A percentile compares a stretch with the other conserved stretches of the same genome.
These are phyloP conservation scores for Phytophthora sojae DNA, from an alignment of 352 stramenopile genomes.

Conservation along the genomic window DNA sequence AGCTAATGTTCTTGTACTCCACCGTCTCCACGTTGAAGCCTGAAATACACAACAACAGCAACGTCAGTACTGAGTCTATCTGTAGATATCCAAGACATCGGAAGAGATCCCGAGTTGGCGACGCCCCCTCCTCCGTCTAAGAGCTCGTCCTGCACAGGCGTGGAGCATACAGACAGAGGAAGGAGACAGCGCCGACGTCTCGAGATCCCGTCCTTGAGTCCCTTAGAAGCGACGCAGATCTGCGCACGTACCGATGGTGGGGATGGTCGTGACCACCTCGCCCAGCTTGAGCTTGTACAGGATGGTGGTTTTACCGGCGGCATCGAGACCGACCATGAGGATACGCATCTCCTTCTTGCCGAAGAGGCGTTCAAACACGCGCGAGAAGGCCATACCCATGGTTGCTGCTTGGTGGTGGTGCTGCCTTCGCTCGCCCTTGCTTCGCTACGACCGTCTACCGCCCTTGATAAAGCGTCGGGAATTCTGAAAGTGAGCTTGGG, in stretches of 20 bases:
- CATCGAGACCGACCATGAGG: conserved; percentile 99
- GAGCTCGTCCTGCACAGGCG: too few species aligned
- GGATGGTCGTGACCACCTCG: conserved; percentile 98
- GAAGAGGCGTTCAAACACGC: conserved; percentile 98
- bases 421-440: conserved; percentile 9
- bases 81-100: not conserved
- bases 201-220: not conserved
- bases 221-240: conserved; percentile 1
- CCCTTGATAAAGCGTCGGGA: conserved; percentile 32
- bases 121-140: not conserved
- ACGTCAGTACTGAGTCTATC: conserved; percentile 4
- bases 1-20: conserved; percentile 99
- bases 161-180: not conserved
- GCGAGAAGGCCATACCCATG: conserved; percentile 99
- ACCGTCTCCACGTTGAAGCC: conserved; percentile 99
- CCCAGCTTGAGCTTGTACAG: conserved; percentile 95
- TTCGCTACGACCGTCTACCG: conserved; percentile 20
- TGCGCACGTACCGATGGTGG: conserved; percentile 96
- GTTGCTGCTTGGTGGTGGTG: conserved; percentile 39
- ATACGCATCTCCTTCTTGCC: conserved; percentile 99
- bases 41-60: conserved; percentile 27
- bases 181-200: too few species aligned
- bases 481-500: conserved; percentile 55
- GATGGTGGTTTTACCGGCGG: conserved; percentile 99
- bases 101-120: not conserved